Percentiles rank a stretch among this genome's conserved stretches.
phyloP scores from a whole-genome alignment of 805 yeast genomes.

The Candida adriatica region DNA sequence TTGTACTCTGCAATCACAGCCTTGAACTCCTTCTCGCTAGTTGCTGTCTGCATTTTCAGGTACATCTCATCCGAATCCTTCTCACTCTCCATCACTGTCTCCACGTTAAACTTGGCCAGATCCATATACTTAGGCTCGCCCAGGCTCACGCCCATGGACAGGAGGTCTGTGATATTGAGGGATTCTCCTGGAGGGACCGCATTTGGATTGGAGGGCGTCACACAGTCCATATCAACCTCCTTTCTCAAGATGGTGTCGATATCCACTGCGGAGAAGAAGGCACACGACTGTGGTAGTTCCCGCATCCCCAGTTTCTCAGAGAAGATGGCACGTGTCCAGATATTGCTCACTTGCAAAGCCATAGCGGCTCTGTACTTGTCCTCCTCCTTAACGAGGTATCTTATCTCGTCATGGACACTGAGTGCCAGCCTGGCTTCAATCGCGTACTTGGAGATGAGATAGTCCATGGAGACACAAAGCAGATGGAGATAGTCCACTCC shows the following conservation, averaged over 20 bases:
- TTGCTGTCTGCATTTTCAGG: too few species aligned
- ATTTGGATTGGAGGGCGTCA: constrained; percentile 77
- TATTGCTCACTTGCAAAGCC: constrained; percentile 79
- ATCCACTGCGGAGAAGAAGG: constrained; percentile 92
- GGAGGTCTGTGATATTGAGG: constrained; percentile 39
- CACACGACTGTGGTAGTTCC: constrained; percentile 90
- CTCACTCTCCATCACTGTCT: too few species aligned
- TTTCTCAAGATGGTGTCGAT: constrained; percentile 83
- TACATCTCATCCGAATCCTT: too few species aligned
- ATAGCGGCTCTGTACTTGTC: constrained; percentile 74
- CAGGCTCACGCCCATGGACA: too few species aligned
- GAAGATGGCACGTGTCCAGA: constrained; percentile 96
- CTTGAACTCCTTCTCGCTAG: too few species aligned
- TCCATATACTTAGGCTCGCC: too few species aligned
- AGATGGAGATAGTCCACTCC: constrained; percentile 95
- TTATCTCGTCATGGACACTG: constrained; percentile 92
- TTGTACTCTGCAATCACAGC: too few species aligned
- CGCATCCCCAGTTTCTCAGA: constrained; percentile 86
- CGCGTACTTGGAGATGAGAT: constrained; percentile 54
- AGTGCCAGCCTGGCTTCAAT: constrained; percentile 73
- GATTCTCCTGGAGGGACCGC: constrained; percentile 79
- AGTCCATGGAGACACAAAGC: constrained; percentile 80
- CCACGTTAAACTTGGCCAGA: too few species aligned
- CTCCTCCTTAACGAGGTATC: constrained; percentile 68
- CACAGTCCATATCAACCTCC: constrained; percentile 86